Evolutionary conservation across 2,329 filamentous ascomycete genomes (phyloP).

Genomic region (Cercospora janseana): DNA sequence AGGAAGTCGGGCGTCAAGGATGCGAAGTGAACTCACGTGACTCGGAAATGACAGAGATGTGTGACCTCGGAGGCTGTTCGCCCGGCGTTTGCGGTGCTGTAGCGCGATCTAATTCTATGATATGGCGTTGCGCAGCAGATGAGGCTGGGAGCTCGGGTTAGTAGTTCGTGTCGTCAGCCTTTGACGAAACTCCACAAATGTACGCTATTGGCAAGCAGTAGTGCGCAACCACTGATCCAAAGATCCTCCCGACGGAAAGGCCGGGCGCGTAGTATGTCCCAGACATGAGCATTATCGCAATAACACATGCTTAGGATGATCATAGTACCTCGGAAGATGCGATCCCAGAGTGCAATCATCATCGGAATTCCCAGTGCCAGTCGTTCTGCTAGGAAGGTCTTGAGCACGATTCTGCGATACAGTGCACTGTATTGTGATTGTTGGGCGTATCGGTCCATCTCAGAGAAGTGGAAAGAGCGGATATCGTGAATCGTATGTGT

Average conservation of each 20-base stretch:
- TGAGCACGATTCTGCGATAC: constrained; percentile 42
- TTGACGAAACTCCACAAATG: constrained; percentile 36
- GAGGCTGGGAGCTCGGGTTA: too few species aligned
- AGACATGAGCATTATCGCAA: constrained; percentile 20
- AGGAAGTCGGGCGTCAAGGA: background rate
- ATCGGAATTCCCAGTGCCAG: constrained; percentile 41
- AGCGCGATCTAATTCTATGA: too few species aligned
- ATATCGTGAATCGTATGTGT: constrained; percentile 36
- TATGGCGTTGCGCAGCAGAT: too few species aligned
- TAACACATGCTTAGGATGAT: constrained; percentile 30
- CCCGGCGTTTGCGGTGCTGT: too few species aligned
- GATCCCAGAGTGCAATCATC: constrained; percentile 34
- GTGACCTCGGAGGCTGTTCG: too few species aligned
- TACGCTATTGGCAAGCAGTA: constrained; percentile 31
- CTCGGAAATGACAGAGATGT: background rate
- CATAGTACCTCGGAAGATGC: constrained; percentile 28
- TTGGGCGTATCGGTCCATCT: constrained; percentile 42
- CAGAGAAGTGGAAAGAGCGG: constrained; percentile 39
- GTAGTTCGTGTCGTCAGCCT: constrained; percentile 20
- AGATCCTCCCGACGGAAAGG: constrained; percentile 25
- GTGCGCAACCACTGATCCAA: constrained; percentile 16
- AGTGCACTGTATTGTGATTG: background rate
- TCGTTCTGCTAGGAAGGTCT: constrained; percentile 45
- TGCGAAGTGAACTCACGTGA: background rate
- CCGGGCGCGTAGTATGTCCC: constrained; percentile 32